Conservation (phyloP, 805 yeast genomes). For the Cyberlindnera samutprakarnensis region DNA sequence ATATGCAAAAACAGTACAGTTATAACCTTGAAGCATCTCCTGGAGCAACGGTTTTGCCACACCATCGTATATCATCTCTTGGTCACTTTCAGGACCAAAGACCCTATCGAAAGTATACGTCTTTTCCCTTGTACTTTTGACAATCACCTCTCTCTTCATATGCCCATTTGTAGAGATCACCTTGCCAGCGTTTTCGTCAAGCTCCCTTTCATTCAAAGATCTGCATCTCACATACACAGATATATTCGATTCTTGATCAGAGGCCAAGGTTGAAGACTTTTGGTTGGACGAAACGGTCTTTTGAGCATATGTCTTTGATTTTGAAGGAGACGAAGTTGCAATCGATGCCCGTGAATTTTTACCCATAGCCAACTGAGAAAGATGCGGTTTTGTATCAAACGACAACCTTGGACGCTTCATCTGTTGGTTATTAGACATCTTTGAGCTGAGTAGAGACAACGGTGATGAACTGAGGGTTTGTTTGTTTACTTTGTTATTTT, state of each 20-base stretch:
- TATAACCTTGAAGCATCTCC: conserved; percentile 67
- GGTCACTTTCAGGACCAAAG: conserved; percentile 77
- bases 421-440: too few relatives aligned
- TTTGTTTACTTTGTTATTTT: too few relatives aligned
- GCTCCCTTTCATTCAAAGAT: conserved; percentile 47
- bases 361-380: conserved; percentile 2
- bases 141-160: conserved; percentile 36
- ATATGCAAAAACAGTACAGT: conserved; percentile 76
- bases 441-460: too few relatives aligned
- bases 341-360: conserved; percentile 11
- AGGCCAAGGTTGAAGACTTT: conserved; percentile 6
- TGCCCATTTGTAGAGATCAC: conserved; percentile 44
- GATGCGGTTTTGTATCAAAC: conserved; percentile 1
- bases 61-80: conserved; percentile 54
- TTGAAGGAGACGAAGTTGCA: conserved; percentile 15
- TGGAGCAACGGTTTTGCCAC: conserved; percentile 49
- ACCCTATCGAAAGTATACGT: conserved; percentile 70
- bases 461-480: too few relatives aligned
- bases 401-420: conserved; percentile 1
- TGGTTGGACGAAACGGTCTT: conserved; percentile 18
- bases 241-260: conserved; percentile 30
- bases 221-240: conserved; percentile 52
- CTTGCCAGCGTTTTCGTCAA: conserved; percentile 46
- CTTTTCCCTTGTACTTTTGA: conserved; percentile 35
- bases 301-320: conserved; percentile 14